Evolutionary conservation across 1,139 yeast species (phyloP), one percentile per base, ranked within the genome.

Genomic region (Zygosaccharomyces pseudobailii): DNA sequence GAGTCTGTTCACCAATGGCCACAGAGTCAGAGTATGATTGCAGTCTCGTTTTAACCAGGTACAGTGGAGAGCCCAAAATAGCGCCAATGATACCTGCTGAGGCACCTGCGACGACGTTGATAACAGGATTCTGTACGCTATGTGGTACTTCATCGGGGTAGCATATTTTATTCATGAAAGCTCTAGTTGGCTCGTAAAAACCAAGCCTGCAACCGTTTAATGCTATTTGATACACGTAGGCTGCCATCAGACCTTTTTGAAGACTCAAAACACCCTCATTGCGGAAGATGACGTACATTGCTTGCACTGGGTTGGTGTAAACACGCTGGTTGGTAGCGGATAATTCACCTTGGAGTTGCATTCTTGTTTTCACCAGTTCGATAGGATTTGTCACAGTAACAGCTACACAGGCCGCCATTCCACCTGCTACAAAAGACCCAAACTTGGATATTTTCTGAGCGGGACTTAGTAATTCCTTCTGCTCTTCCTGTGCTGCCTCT

Each of bases 371-470:
- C 61, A 90, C 88, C 55, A 92, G 74, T 65, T 92, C 98, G 51
- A 92, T 85, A 6, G 98, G 98, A 63, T 92, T 92, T 8, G 97
- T 90, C 66, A 90, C 85, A 0, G 97, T 92, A 32, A 92, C 98
- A 0, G 98, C 97, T 45, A 95, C 95, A 71, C 97, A 90, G 3
- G 97, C 97, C 1, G 98, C 98, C 8, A 88, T 56, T 5, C 96
- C 96, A 48, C 97, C 98, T 10, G 97, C 97, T 5, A 84, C 63
- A 59, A 90, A 89, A 3, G 97, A 95, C 23, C 96, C 96, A 7
- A 78, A 58, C 39, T 75, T 70, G 30, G 85, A 76, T 13, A 84
- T 76, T 57, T 75, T 71, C 61, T 80, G 82, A 8, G 79, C 75
- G 2, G 75, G 75, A 4, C 71, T 57, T 30, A 30, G 19, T 53